phyloP scores from a whole-genome alignment of 495 filamentous ascomycete species.

The Penicillium malachiteum region DNA sequence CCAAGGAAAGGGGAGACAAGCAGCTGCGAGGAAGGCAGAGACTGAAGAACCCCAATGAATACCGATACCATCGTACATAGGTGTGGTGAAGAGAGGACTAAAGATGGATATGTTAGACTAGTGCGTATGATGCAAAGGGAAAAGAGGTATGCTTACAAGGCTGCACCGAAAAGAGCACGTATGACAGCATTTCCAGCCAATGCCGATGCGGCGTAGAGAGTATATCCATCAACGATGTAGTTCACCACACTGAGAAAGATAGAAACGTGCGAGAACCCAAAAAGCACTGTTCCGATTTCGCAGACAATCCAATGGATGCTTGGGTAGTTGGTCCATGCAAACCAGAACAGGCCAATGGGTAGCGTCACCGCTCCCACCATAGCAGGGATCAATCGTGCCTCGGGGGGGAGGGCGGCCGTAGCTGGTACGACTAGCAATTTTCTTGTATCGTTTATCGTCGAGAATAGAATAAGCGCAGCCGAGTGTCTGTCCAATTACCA shows the following conservation, averaged over 20 bases:
- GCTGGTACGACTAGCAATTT: not conserved
- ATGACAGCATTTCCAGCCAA: constrained; percentile 64
- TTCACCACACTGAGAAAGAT: constrained; percentile 41
- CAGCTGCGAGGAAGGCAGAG: constrained; percentile 37
- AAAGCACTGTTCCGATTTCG: constrained; percentile 46
- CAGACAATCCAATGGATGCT: constrained; percentile 54
- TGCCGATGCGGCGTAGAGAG: constrained; percentile 61
- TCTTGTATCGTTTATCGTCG: constrained; percentile 18
- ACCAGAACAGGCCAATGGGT: constrained; percentile 59
- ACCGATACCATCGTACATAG: constrained; percentile 65
- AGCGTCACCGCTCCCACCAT: constrained; percentile 51
- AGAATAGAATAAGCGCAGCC: constrained; percentile 44
- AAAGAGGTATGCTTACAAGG: constrained; percentile 13
- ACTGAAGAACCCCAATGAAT: constrained; percentile 66
- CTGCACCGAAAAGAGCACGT: constrained; percentile 47
- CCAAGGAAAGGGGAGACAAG: constrained; percentile 66
- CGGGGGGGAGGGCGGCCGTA: constrained; percentile 20
- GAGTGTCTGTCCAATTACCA: constrained; percentile 67
- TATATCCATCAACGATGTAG: constrained; percentile 65
- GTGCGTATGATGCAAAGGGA: too few species aligned
- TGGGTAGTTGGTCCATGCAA: constrained; percentile 57
- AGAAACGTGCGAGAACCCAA: constrained; percentile 42
- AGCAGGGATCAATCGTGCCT: constrained; percentile 26
- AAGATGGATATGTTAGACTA: not conserved
- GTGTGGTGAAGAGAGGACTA: constrained; percentile 64